A percentile compares a stretch with the other conserved stretches of the same genome.
Evolutionary conservation across 1,284 basidiomycete species (phyloP).

Genomic region (Cystobasidium sp.): DNA sequence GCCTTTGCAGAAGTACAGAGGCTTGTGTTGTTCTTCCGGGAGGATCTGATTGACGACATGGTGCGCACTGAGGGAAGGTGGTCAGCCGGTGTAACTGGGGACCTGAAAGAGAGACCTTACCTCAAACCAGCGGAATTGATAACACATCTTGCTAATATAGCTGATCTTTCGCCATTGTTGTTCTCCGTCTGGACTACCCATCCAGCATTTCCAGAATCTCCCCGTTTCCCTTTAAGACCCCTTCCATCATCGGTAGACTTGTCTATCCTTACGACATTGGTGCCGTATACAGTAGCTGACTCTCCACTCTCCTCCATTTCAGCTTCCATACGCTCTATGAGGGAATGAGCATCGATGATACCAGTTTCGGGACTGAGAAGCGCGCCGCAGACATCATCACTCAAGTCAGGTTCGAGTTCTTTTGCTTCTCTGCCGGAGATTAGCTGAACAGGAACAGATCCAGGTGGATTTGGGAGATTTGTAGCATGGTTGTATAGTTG

Average conservation of each 20-base stretch:
- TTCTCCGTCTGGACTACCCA: slow-evolving; percentile 64
- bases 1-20: slow-evolving; percentile 58
- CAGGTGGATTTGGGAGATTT: slow-evolving; percentile 30
- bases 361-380: slow-evolving; percentile 86
- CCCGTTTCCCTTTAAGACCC: slow-evolving; percentile 49
- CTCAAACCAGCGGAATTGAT: slow-evolving; percentile 89
- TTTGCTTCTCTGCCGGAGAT: slow-evolving; percentile 74
- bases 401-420: slow-evolving; percentile 80
- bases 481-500: slow-evolving; percentile 67
- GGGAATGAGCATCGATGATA: slow-evolving; percentile 82
- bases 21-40: slow-evolving; percentile 40
- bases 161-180: slow-evolving; percentile 61
- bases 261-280: slow-evolving; percentile 87
- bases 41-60: slow-evolving; percentile 51
- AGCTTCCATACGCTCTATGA: slow-evolving; percentile 53
- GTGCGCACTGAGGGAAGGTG: slow-evolving; percentile 54
- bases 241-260: slow-evolving; percentile 53
- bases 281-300: slow-evolving; percentile 79
- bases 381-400: slow-evolving; percentile 70
- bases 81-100: slow-evolving; percentile 65
- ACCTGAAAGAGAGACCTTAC: slow-evolving; percentile 62
- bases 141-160: slow-evolving; percentile 79
- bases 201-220: slow-evolving; percentile 55
- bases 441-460: slow-evolving; percentile 67
- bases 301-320: slow-evolving; percentile 73